Evolutionary conservation across 1,284 basidiomycete species (phyloP).

Genomic region (Neonothopanus nambi): DNA sequence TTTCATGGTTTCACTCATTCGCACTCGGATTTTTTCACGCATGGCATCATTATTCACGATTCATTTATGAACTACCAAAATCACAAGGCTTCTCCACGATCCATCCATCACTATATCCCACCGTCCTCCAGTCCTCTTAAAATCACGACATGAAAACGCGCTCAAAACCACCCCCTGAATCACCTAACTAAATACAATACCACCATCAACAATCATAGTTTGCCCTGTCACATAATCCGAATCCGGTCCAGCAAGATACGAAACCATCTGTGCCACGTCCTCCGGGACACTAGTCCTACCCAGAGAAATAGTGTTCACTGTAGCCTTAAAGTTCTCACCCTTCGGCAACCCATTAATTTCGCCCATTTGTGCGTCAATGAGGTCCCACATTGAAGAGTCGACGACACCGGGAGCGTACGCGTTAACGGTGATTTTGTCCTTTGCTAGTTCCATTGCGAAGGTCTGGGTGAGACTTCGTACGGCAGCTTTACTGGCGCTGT

Average conservation of each 20-base stretch:
- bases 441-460: slow-evolving; percentile 11
- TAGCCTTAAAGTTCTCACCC: slow-evolving; percentile 12
- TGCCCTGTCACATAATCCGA: slow-evolving; percentile 20
- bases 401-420: slow-evolving; percentile 18
- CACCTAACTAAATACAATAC: slow-evolving; percentile 12
- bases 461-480: slow-evolving; percentile 16
- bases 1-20: too few relatives aligned
- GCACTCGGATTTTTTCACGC: too few relatives aligned
- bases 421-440: slow-evolving; percentile 14
- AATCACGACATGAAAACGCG: too few relatives aligned
- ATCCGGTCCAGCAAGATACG: slow-evolving; percentile 16
- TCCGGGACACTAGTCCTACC: slow-evolving; percentile 16
- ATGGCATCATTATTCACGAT: too few relatives aligned
- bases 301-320: slow-evolving; percentile 4
- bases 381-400: slow-evolving; percentile 16
- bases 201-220: slow-evolving; percentile 17
- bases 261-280: slow-evolving; percentile 15
- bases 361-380: slow-evolving; percentile 12
- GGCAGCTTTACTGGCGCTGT: slow-evolving; percentile 16
- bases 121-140: too few relatives aligned
- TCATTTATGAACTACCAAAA: too few relatives aligned
- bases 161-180: too few relatives aligned
- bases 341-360: slow-evolving; percentile 10
- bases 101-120: too few relatives aligned
- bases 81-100: too few relatives aligned